A percentile compares a stretch with the other conserved stretches of the same genome.
These are phyloP conservation scores for Teunomyces barrocoloradensis DNA, from an alignment of 805 yeast species.

Conservation along the genomic window DNA sequence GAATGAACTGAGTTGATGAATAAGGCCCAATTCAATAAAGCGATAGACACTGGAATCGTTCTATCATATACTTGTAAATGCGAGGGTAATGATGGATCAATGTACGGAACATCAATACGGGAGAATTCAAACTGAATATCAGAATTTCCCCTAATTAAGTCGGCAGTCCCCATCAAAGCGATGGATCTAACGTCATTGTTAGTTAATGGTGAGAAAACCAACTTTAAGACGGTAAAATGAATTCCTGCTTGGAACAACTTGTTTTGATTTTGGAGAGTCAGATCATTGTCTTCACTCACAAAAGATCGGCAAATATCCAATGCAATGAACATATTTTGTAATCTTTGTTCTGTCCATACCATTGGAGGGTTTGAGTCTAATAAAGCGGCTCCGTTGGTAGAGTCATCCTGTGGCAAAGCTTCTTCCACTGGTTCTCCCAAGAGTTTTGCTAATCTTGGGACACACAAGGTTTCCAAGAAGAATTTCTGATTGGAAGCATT, in stretches of 20 bases:
- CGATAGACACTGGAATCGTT: constrained; percentile 65
- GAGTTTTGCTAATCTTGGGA: constrained; percentile 60
- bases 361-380: constrained; percentile 33
- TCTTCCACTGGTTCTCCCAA: constrained; percentile 59
- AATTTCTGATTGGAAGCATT: constrained; percentile 88
- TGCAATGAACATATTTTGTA: constrained; percentile 61
- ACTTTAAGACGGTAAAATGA: constrained; percentile 59
- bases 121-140: constrained; percentile 70
- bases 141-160: constrained; percentile 64
- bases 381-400: constrained; percentile 16
- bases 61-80: constrained; percentile 32
- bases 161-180: constrained; percentile 75
- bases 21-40: constrained; percentile 81
- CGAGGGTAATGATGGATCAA: constrained; percentile 67
- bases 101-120: constrained; percentile 85
- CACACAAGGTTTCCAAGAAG: constrained; percentile 81
- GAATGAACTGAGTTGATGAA: constrained; percentile 77
- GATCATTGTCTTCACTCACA: constrained; percentile 68
- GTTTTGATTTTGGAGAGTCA: constrained; percentile 58
- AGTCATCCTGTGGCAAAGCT: constrained; percentile 22
- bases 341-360: constrained; percentile 76
- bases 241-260: constrained; percentile 60
- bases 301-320: constrained; percentile 73
- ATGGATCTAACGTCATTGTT: constrained; percentile 64
- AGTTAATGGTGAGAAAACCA: constrained; percentile 66